Evolutionary conservation across 164 flowering plant genomes (phyloP).

Genomic region (Malania oleifera): DNA sequence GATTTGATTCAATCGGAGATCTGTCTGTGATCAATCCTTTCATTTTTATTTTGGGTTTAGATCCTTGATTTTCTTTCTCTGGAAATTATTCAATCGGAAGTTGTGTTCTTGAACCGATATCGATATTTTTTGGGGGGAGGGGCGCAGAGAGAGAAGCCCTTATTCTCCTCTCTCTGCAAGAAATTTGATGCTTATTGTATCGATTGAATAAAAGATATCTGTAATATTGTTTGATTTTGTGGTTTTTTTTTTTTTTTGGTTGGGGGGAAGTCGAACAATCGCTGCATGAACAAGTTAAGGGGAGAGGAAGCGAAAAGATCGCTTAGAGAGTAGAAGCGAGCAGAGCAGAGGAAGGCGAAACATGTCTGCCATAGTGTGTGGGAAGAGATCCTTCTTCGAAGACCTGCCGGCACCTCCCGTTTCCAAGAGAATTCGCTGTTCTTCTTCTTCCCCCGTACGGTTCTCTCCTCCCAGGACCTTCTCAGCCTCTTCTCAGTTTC

Average conservation of each 20-base stretch:
- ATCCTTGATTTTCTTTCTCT: no score
- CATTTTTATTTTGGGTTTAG: no score
- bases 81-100: no score
- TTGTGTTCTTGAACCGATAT: no score
- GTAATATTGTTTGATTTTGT: no score
- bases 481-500: neutral
- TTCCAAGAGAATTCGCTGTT: constrained; percentile 46
- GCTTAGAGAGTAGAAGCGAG: constrained; percentile 6
- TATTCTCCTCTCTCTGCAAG: no score
- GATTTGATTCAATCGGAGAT: no score
- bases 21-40: no score
- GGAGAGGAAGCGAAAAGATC: constrained; percentile 5
- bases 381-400: constrained; percentile 63
- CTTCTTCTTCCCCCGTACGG: constrained; percentile 34
- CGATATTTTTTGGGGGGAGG: no score
- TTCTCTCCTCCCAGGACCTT: constrained; percentile 28
- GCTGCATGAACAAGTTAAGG: constrained; percentile 10
- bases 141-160: no score
- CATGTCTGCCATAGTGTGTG: constrained; percentile 62
- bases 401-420: constrained; percentile 32
- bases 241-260: neutral
- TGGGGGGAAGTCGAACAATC: neutral
- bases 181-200: no score
- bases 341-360: constrained; percentile 16
- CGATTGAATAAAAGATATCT: no score